phyloP scores from a whole-genome alignment of 768 basidiomycete genomes.

The Tricholoma sp. region DNA sequence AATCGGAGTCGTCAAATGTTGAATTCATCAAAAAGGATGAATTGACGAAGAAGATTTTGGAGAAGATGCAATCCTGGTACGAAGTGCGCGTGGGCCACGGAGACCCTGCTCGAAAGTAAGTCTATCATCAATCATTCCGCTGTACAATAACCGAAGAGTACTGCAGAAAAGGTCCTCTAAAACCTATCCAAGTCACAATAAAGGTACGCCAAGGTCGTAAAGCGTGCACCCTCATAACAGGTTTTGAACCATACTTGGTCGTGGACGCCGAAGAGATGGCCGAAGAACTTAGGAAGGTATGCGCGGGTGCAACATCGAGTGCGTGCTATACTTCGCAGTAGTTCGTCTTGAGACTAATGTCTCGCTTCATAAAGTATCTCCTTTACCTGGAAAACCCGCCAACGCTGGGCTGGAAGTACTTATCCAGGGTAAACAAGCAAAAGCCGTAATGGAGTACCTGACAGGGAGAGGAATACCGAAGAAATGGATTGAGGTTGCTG shows the following conservation, averaged over 20 bases:
- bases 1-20: constrained; percentile 8
- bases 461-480: constrained; percentile 70
- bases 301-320: constrained; percentile 80
- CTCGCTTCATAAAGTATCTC: constrained; percentile 43
- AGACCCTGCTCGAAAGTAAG: constrained; percentile 59
- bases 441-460: constrained; percentile 62
- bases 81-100: constrained; percentile 51
- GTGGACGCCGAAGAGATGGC: constrained; percentile 68
- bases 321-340: constrained; percentile 14
- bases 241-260: constrained; percentile 71
- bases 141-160: neutral
- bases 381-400: constrained; percentile 48
- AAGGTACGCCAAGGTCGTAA: constrained; percentile 80
- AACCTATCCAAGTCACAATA: constrained; percentile 61
- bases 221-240: constrained; percentile 69
- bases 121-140: neutral
- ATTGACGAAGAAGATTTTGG: constrained; percentile 43
- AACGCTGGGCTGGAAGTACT: constrained; percentile 61
- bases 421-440: constrained; percentile 81
- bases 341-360: neutral
- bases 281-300: constrained; percentile 70
- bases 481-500: constrained; percentile 66
- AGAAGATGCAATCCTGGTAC: constrained; percentile 77
- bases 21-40: constrained; percentile 71
- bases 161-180: constrained; percentile 69